phyloP scores from a whole-genome alignment of 2,329 filamentous ascomycete species.

The Orbilia ellipsospora region DNA sequence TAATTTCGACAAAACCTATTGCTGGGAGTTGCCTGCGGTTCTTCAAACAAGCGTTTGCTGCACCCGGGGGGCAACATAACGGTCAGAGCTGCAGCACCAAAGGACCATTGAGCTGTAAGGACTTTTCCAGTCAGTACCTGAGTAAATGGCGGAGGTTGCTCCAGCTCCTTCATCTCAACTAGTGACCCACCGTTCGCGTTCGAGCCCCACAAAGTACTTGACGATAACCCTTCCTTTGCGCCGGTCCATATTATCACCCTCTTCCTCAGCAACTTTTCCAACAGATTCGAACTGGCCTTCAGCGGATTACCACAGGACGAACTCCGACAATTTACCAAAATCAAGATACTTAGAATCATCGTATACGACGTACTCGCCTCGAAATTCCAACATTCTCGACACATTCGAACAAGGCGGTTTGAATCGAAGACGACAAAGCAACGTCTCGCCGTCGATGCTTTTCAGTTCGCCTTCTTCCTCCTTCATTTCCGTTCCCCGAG shows the following conservation, averaged over 20 bases:
- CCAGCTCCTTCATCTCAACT: constrained; percentile 55
- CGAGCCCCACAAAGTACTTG: constrained; percentile 54
- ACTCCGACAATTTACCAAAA: constrained; percentile 32
- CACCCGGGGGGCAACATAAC: constrained; percentile 31
- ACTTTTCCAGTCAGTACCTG: constrained; percentile 52
- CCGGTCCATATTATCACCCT: constrained; percentile 54
- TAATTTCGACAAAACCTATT: constrained; percentile 19
- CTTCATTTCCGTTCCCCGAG: constrained; percentile 56
- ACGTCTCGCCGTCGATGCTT: constrained; percentile 54
- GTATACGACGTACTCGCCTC: constrained; percentile 32
- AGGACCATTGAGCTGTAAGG: constrained; percentile 46
- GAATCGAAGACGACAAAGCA: constrained; percentile 44
- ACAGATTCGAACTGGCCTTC: constrained; percentile 40
- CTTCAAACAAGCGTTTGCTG: constrained; percentile 36
- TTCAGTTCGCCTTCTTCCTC: constrained; percentile 54
- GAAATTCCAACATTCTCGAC: constrained; percentile 24
- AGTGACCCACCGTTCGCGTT: constrained; percentile 54
- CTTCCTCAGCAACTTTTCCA: constrained; percentile 53
- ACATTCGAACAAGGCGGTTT: constrained; percentile 38
- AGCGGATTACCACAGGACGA: constrained; percentile 23
- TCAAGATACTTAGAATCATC: constrained; percentile 39
- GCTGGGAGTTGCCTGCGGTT: constrained; percentile 21
- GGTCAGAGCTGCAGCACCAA: constrained; percentile 40
- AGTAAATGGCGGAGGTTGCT: constrained; percentile 56
- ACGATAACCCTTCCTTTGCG: constrained; percentile 54